Evolutionary conservation across 768 basidiomycete genomes (phyloP), one percentile per base, ranked within the genome.

Genomic region (Panellus pusillus): DNA sequence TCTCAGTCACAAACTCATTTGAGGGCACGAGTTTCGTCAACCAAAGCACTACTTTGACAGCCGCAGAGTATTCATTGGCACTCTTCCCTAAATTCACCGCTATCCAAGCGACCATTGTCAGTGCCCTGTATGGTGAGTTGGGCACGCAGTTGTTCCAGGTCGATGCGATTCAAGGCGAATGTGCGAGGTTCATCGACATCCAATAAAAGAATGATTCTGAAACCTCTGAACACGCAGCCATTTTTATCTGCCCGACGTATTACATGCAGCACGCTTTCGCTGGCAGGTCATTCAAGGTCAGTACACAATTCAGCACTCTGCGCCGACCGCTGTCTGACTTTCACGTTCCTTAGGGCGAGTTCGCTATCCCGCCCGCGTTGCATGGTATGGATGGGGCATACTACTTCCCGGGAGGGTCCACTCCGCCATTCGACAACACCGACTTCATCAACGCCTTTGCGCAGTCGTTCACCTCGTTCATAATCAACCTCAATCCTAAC

Each of bases 241-340:
- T 71, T 19, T 65, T 74, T 44, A 55, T 68, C 18, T 74, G 73
- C 47, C 73, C 72, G 6, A 65, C 70, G 1, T 70, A 72, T 44
- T 63, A 55, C 31, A 18, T 73, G 29, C 62, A 71, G 6, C n/a
- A 51, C 7, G 54, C 71, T 9, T 74, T 72, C 51, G 15, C 41
- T 3, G 65, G 66, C 14, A 59, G 55, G 13, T 60, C 69, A 1
- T 73, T 63, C 60, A 74, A 72, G 65, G 73, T 47, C 4, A 28
- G 24, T 5, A n/a, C 1, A 27, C 24, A 1, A 29, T 70, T 36
- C 24, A 47, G 17, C 24, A 12, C 14, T 24, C 4, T 9, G 15
- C 15, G 11, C 12, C 19, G 15, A 7, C n/a, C 2, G 9, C 11
- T 17, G 9, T 24, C 13, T 18, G 1, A 20, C 45, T 19, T 6